These are phyloP conservation scores for Punica granatum DNA, from an alignment of 345 rosid species.

Conservation along the genomic window DNA sequence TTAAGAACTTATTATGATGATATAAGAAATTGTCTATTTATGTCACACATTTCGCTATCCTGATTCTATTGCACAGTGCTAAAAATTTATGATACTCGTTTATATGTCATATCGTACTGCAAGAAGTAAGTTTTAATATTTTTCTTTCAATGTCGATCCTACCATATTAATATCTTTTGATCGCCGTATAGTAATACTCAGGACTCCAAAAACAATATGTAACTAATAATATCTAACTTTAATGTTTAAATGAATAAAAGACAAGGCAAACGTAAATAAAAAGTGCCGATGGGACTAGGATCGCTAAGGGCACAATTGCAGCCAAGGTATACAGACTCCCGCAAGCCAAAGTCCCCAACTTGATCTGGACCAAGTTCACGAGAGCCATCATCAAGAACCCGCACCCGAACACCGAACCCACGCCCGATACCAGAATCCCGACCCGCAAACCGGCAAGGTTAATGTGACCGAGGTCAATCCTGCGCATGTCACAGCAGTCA, in stretches of 20 bases:
- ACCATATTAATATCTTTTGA: no score
- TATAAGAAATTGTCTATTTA: no score
- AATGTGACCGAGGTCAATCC: slow-evolving; percentile 30
- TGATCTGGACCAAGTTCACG: slow-evolving; percentile 68
- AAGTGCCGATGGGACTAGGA: slow-evolving; percentile 64
- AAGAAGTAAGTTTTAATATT: no score
- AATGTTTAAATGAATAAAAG: slow-evolving; percentile 50
- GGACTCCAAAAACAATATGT: no score
- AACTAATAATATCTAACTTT: no score
- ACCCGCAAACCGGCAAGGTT: slow-evolving; percentile 36
- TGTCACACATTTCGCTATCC: no score
- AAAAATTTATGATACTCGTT: no score
- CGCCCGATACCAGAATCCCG: slow-evolving; percentile 51
- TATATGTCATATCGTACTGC: no score
- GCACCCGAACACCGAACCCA: slow-evolving; percentile 70
- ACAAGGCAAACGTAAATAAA: slow-evolving; percentile 45
- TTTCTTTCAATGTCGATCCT: no score
- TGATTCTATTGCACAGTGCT: no score
- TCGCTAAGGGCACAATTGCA: slow-evolving; percentile 59
- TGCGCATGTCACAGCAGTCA: slow-evolving; percentile 6
- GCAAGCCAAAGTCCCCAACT: slow-evolving; percentile 64
- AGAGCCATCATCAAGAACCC: slow-evolving; percentile 74
- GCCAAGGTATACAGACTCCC: slow-evolving; percentile 39
- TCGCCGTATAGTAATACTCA: no score
- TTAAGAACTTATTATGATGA: no score